phyloP scores from a whole-genome alignment of 2,329 filamentous ascomycete genomes.

The Ascochyta pisi region DNA sequence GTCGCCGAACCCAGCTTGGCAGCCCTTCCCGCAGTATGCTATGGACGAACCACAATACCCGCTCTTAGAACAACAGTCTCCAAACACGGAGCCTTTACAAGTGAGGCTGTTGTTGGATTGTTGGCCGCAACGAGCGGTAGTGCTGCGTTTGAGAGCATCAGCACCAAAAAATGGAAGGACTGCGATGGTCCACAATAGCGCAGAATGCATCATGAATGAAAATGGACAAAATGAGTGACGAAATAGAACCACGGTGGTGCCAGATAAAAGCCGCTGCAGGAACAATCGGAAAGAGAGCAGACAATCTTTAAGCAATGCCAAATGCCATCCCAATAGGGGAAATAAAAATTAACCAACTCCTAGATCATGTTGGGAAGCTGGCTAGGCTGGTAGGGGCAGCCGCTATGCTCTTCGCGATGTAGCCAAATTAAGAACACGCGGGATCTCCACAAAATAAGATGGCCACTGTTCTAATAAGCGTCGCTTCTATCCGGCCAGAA shows the following conservation, averaged over 20 bases:
- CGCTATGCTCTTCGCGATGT: slow-evolving; percentile 11
- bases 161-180: slow-evolving; percentile 16
- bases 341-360: background rate
- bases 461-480: background rate
- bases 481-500: too few species aligned
- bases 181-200: slow-evolving; percentile 10
- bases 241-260: background rate
- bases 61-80: slow-evolving; percentile 54
- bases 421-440: slow-evolving; percentile 8
- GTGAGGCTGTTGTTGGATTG: slow-evolving; percentile 32
- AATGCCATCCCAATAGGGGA: slow-evolving; percentile 10
- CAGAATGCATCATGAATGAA: slow-evolving; percentile 12
- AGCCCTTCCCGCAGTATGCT: slow-evolving; percentile 41
- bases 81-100: slow-evolving; percentile 52
- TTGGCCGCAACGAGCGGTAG: slow-evolving; percentile 9
- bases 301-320: slow-evolving; percentile 4
- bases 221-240: slow-evolving; percentile 13
- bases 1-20: slow-evolving; percentile 43
- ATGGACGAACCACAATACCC: slow-evolving; percentile 51
- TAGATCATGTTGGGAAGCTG: slow-evolving; percentile 1
- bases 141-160: slow-evolving; percentile 5
- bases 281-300: slow-evolving; percentile 1
- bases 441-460: slow-evolving; percentile 9
- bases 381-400: slow-evolving; percentile 6
- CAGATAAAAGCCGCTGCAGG: background rate